These are phyloP conservation scores for Rhizophagus sp. DNA, from an alignment of 192 early-diverging fungal species.

Conservation along the genomic window DNA sequence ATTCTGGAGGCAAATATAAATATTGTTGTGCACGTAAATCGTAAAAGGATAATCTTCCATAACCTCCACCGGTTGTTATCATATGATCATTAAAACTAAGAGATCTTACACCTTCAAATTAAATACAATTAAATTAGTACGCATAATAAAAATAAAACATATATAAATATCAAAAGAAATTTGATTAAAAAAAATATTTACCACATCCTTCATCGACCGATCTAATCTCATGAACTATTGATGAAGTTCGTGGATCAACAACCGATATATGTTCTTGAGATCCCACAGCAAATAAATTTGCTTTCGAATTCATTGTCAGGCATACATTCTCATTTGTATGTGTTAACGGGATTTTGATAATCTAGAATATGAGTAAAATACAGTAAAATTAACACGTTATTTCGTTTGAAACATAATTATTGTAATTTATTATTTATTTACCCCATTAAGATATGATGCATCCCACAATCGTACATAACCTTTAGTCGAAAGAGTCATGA, in stretches of 20 bases:
- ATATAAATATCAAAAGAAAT: not conserved
- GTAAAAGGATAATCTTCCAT: constrained; percentile 63
- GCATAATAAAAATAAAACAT: not conserved
- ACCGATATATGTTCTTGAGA: constrained; percentile 44
- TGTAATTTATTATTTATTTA: not conserved
- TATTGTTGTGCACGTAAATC: constrained; percentile 60
- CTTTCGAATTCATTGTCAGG: constrained; percentile 35
- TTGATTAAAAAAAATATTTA: not conserved
- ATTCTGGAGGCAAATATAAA: constrained; percentile 35
- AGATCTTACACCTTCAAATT: constrained; percentile 52
- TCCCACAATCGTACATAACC: constrained; percentile 71
- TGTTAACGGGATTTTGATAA: constrained; percentile 30
- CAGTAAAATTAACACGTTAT: too few relatives aligned
- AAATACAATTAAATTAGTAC: not conserved
- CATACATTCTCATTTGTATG: constrained; percentile 41
- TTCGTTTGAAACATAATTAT: too few relatives aligned
- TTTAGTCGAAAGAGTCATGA: constrained; percentile 60
- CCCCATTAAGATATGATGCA: constrained; percentile 31
- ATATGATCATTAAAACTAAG: constrained; percentile 48
- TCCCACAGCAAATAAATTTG: constrained; percentile 41
- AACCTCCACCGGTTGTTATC: constrained; percentile 64
- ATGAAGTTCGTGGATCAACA: constrained; percentile 33
- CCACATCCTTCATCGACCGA: constrained; percentile 70
- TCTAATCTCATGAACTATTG: constrained; percentile 49
- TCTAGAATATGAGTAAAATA: not conserved